phyloP scores from a whole-genome alignment of 441 rosid species.

The Eugenia klotzschiana region DNA sequence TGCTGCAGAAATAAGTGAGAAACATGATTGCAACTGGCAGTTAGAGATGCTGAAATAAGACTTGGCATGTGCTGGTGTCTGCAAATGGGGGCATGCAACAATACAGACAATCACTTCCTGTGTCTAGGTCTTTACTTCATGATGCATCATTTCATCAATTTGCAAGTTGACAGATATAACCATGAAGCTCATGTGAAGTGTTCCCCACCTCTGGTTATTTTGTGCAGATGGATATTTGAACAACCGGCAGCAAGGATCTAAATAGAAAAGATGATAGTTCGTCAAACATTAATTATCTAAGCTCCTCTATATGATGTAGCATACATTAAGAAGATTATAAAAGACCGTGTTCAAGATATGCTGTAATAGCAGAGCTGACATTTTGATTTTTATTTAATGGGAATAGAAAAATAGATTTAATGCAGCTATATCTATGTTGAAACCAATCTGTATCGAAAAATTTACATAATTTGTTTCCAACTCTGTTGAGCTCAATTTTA shows the following conservation, averaged over 20 bases:
- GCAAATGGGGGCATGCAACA: not conserved
- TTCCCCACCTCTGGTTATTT: not conserved
- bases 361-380: not conserved
- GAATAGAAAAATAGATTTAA: not conserved
- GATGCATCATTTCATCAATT: not conserved
- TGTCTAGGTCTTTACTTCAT: not conserved
- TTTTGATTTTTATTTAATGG: not conserved
- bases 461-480: not conserved
- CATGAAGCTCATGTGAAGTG: not conserved
- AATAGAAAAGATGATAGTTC: not conserved
- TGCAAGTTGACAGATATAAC: not conserved
- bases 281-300: not conserved
- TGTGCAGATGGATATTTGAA: not conserved
- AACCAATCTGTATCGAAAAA: not conserved
- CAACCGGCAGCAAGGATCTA: not conserved
- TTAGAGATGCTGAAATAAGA: not conserved
- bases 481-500: not conserved
- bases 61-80: not conserved
- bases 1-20: not conserved
- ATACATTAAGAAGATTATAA: not conserved
- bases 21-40: not conserved
- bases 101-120: not conserved
- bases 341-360: not conserved
- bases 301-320: not conserved
- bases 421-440: not conserved